phyloP scores from a whole-genome alignment of 2,329 filamentous ascomycete species.

The Colletotrichum euphorbiae region DNA sequence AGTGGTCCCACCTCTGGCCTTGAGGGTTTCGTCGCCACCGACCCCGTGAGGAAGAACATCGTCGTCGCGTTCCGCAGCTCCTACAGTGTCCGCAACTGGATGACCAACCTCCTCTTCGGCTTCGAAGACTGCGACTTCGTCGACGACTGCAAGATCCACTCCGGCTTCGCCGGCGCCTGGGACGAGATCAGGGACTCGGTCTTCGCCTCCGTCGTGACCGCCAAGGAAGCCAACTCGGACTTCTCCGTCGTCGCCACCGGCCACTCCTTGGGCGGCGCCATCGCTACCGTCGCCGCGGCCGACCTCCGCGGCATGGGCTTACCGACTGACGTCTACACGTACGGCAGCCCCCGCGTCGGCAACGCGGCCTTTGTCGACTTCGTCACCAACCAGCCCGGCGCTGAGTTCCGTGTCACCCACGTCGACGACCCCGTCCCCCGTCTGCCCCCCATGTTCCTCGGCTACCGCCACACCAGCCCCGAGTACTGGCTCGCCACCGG shows the following conservation, averaged over 20 bases:
- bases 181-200: constrained; percentile 60
- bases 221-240: constrained; percentile 58
- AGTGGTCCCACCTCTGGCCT: constrained; percentile 59
- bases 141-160: constrained; percentile 62
- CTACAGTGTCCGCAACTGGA: constrained; percentile 69
- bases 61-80: constrained; percentile 72
- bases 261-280: constrained; percentile 75
- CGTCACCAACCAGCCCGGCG: constrained; percentile 63
- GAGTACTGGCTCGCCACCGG: constrained; percentile 73
- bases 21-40: constrained; percentile 63
- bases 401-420: constrained; percentile 75
- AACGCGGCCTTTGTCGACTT: constrained; percentile 66
- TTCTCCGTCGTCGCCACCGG: constrained; percentile 71
- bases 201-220: constrained; percentile 56
- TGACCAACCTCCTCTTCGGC: constrained; percentile 61
- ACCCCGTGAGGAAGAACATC: constrained; percentile 62
- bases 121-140: constrained; percentile 52
- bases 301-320: constrained; percentile 63
- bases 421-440: constrained; percentile 74
- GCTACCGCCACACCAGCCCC: constrained; percentile 74
- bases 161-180: constrained; percentile 72
- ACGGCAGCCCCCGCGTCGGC: constrained; percentile 74
- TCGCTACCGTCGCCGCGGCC: constrained; percentile 70
- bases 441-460: constrained; percentile 70
- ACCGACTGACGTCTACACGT: constrained; percentile 71